A percentile compares a stretch with the other conserved stretches of the same genome.
Conservation (phyloP, 139 green algal genomes). For the Chlorella vulgaris region DNA sequence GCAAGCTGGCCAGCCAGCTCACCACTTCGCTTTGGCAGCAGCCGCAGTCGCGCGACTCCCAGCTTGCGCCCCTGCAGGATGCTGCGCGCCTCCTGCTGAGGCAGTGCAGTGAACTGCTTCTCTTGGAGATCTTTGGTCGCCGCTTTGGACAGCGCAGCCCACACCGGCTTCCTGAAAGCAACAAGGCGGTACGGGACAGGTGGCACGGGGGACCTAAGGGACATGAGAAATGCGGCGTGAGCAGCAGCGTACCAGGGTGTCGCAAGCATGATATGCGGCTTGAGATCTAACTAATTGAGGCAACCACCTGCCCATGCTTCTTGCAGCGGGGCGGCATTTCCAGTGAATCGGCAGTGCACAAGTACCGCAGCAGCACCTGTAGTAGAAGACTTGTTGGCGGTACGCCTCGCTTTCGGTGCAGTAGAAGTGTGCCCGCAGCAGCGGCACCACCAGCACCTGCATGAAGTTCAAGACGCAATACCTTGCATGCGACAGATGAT, state of each 20-base stretch:
- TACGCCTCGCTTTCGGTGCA: conserved; percentile 87
- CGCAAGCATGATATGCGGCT: not conserved
- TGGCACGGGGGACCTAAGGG: not conserved
- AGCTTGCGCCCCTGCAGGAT: conserved; percentile 63
- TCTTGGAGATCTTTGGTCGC: conserved; percentile 51
- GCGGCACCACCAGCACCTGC: conserved; percentile 69
- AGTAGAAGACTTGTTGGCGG: conserved; percentile 82
- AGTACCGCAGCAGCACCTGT: conserved; percentile 43
- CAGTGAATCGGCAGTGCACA: not conserved
- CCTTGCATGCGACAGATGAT: too few relatives aligned
- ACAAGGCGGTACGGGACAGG: not conserved
- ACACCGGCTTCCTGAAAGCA: conserved; percentile 80
- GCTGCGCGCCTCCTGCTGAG: conserved; percentile 21
- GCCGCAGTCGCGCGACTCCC: conserved; percentile 71
- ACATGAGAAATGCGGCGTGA: not conserved
- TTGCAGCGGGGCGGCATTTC: too few relatives aligned
- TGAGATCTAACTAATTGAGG: too few relatives aligned
- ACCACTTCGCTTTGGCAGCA: conserved; percentile 81
- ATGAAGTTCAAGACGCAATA: too few relatives aligned
- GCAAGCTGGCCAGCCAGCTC: not conserved
- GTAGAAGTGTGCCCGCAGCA: conserved; percentile 90
- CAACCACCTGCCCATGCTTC: too few relatives aligned
- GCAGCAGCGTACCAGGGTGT: too few relatives aligned
- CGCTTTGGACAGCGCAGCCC: conserved; percentile 53
- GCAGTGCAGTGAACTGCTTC: conserved; percentile 41